Base-by-base conservation (phyloP, 2,329 filamentous ascomycete genomes). In the Alternaria sp. region DNA sequence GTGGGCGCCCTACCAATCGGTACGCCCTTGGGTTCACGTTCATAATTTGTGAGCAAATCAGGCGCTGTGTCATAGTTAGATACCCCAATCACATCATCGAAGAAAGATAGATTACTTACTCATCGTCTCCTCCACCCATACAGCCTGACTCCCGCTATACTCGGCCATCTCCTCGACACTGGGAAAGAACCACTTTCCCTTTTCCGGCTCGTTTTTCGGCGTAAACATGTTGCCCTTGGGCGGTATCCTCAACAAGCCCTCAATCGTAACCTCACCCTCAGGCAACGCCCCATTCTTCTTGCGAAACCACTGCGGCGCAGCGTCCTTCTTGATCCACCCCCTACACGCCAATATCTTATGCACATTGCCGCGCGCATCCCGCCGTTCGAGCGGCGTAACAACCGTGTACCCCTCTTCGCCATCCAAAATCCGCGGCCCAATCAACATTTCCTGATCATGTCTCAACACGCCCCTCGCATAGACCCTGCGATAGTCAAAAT, bases 151-250 rank as follows among this genome's bases (percentile, higher is more conserved):
- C 1, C 92, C 93, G 23, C 89, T 90, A 77, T 93, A 81, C 65
- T 84, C 85, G 2, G 96, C 96, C 96, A 99, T 99, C 84, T 97
- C 89, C 73, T 86, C 81, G 23, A 99, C 93, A 80, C 97, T 95
- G 0, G 96, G 95, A 76, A 99, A 99, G 82, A 97, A 97, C 79
- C 96, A 99, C 80, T 93, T 90, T 62, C 90, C 88, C 76, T 89
- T 89, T 70, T 94, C 90, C 0, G 95, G 95, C 71, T 88, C 85
- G 74, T 99, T 99, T 0, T 91, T 89, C 0, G 96, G 96, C 59
- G 96, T 99, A 79, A 99, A 99, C 87, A 94, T 91, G 79, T 99
- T 99, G 86, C 95, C 97, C 86, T 97, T 96, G 88, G 93, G 97
- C 9, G 95, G 95, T 82, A 96, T 89, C 63, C 96, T 83, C 77